phyloP scores from a whole-genome alignment of 495 filamentous ascomycete species.

The Pyrenula massariospora region DNA sequence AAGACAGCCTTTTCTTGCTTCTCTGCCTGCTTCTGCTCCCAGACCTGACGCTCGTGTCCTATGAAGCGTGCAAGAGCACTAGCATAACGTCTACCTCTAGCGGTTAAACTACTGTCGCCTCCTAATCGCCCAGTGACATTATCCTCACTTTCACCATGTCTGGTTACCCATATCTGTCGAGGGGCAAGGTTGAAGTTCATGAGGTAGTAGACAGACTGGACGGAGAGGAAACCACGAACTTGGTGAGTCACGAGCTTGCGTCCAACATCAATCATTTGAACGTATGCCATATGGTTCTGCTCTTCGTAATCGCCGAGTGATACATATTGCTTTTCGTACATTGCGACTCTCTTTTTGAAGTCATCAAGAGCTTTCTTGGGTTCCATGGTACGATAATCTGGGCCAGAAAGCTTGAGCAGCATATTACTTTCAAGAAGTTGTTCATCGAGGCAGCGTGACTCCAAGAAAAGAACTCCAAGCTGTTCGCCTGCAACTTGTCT shows the following conservation, averaged over 20 bases:
- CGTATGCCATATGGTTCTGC: constrained; percentile 75
- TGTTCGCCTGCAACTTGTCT: constrained; percentile 72
- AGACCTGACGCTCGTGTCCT: constrained; percentile 57
- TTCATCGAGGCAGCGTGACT: constrained; percentile 81
- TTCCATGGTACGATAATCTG: constrained; percentile 91
- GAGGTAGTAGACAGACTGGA: constrained; percentile 83
- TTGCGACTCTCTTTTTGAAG: constrained; percentile 85
- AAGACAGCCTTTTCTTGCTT: constrained; percentile 60
- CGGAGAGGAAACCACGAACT: constrained; percentile 80
- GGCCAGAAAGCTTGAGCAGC: constrained; percentile 92
- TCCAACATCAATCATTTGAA: constrained; percentile 95
- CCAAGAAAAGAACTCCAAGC: constrained; percentile 83
- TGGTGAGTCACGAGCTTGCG: constrained; percentile 86
- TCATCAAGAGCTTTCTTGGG: constrained; percentile 70
- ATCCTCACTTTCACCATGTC: constrained; percentile 78
- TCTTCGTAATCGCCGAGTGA: constrained; percentile 89
- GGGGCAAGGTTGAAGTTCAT: constrained; percentile 94
- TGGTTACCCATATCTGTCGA: constrained; percentile 93
- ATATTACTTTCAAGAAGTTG: constrained; percentile 86
- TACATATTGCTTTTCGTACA: constrained; percentile 88
- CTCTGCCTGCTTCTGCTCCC: constrained; percentile 65
- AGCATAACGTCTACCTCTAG: constrained; percentile 62
- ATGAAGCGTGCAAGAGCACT: constrained; percentile 66
- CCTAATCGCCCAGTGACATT: constrained; percentile 73
- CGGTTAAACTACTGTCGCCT: constrained; percentile 71